These are phyloP conservation scores for Dalbergia oliveri DNA, from an alignment of 306 rosid species.

Conservation along the genomic window DNA sequence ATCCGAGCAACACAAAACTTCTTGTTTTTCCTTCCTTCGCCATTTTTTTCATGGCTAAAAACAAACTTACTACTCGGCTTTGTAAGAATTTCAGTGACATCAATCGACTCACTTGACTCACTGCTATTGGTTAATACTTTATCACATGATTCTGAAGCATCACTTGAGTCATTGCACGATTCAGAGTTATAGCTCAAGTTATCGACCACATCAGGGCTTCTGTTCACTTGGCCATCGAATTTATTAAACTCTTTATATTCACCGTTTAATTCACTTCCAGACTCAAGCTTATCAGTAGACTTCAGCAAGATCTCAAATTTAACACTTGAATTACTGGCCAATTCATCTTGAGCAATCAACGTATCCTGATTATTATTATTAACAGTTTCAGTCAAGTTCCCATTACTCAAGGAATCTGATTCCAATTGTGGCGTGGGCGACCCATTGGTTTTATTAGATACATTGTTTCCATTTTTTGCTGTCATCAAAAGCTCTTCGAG, in stretches of 20 bases:
- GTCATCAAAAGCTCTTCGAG: constrained; percentile 76
- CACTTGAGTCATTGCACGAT: constrained; percentile 73
- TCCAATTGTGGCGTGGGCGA: constrained; percentile 45
- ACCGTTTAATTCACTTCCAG: constrained; percentile 53
- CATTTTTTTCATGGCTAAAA: constrained; percentile 51
- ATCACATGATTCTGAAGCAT: constrained; percentile 63
- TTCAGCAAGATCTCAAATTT: constrained; percentile 57
- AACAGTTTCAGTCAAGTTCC: constrained; percentile 47
- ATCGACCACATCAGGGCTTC: constrained; percentile 62
- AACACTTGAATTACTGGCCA: constrained; percentile 51
- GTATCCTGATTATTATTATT: constrained; percentile 46
- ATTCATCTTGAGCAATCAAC: constrained; percentile 51
- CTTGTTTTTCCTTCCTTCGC: constrained; percentile 72
- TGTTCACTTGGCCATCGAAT: constrained; percentile 57
- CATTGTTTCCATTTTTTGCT: constrained; percentile 61
- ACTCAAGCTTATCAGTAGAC: constrained; percentile 52
- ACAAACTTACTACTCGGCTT: constrained; percentile 61
- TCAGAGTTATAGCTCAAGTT: constrained; percentile 66
- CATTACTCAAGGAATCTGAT: constrained; percentile 51
- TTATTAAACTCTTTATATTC: constrained; percentile 56
- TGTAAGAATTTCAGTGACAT: constrained; percentile 56
- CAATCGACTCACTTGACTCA: constrained; percentile 50
- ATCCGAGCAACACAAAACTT: constrained; percentile 79
- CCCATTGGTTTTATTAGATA: constrained; percentile 48
- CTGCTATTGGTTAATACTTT: constrained; percentile 62